Evolutionary conservation across 805 yeast species (phyloP).

Genomic region (Debaryomyces hansenii): DNA sequence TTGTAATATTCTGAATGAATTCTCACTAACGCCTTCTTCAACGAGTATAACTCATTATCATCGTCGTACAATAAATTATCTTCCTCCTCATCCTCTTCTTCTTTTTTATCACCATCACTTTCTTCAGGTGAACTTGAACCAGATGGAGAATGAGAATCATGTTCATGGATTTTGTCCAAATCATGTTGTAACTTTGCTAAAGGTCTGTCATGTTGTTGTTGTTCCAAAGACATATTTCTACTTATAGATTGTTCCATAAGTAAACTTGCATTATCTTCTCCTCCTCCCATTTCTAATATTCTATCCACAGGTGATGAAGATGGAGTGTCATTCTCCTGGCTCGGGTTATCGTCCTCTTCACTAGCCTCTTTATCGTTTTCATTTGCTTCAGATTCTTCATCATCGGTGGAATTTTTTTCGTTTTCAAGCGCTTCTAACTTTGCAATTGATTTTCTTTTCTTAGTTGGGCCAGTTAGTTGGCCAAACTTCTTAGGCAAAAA

Average conservation of each 20-base stretch:
- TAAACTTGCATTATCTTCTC: constrained; percentile 49
- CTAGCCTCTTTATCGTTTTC: constrained; percentile 6
- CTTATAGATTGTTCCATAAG: constrained; percentile 59
- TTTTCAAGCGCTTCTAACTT: constrained; percentile 45
- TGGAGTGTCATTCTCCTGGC: neutral
- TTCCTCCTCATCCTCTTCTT: constrained; percentile 31
- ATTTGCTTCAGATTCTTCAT: constrained; percentile 6
- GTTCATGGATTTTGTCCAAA: constrained; percentile 51
- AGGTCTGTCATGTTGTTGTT: constrained; percentile 80
- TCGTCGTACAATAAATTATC: constrained; percentile 70
- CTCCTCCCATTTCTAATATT: constrained; percentile 49
- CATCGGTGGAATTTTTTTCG: neutral
- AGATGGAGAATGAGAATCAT: constrained; percentile 14
- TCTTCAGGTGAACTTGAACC: constrained; percentile 15
- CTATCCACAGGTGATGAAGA: constrained; percentile 45
- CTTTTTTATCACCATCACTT: constrained; percentile 25
- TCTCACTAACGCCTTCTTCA: constrained; percentile 59
- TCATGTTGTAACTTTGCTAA: constrained; percentile 78
- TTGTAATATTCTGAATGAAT: constrained; percentile 71
- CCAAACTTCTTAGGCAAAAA: constrained; percentile 80
- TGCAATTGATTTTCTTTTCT: constrained; percentile 57
- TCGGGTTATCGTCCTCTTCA: constrained; percentile 1
- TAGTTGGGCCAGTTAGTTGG: constrained; percentile 59
- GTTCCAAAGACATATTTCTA: constrained; percentile 70
- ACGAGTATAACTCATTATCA: constrained; percentile 68